Evolutionary conservation across 768 basidiomycete genomes (phyloP).

Genomic region (Panaeolus papilionaceus): DNA sequence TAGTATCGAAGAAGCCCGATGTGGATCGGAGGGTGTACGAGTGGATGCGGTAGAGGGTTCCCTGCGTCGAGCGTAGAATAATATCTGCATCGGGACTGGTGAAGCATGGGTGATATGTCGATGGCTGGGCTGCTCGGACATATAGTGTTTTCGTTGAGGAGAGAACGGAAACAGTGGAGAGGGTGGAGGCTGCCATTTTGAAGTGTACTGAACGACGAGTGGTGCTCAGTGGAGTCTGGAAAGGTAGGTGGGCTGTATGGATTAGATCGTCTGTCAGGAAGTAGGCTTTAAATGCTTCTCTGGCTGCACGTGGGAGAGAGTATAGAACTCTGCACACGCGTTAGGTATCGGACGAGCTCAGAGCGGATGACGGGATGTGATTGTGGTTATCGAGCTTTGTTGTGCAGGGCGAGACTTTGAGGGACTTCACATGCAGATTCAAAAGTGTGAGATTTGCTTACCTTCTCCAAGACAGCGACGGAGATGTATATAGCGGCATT

Average conservation of each 20-base stretch:
- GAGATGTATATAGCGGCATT: constrained; percentile 22
- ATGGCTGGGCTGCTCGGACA: constrained; percentile 24
- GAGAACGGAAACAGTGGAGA: constrained; percentile 22
- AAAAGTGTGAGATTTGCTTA: constrained; percentile 24
- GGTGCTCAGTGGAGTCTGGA: constrained; percentile 10
- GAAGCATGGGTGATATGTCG: constrained; percentile 40
- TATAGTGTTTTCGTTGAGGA: constrained; percentile 17
- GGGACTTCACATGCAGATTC: constrained; percentile 20
- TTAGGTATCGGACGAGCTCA: constrained; percentile 25
- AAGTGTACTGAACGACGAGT: not conserved
- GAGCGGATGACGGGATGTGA: constrained; percentile 25
- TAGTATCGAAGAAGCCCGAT: constrained; percentile 65
- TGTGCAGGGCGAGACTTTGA: constrained; percentile 21
- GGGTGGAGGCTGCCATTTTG: constrained; percentile 28
- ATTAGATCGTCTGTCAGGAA: constrained; percentile 3
- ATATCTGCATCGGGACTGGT: constrained; percentile 41
- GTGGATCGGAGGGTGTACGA: constrained; percentile 62
- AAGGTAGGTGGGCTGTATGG: constrained; percentile 14
- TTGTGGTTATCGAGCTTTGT: constrained; percentile 13
- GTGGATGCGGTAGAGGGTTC: constrained; percentile 60
- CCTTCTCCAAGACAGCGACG: constrained; percentile 24
- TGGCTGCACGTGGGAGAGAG: constrained; percentile 31
- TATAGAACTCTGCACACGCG: constrained; percentile 19
- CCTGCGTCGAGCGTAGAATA: constrained; percentile 47
- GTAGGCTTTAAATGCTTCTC: constrained; percentile 23